Percentiles rank a stretch among this genome's conserved stretches.
Evolutionary conservation across 116 monocot genomes (phyloP).

Genomic region (Cymodocea nodosa): DNA sequence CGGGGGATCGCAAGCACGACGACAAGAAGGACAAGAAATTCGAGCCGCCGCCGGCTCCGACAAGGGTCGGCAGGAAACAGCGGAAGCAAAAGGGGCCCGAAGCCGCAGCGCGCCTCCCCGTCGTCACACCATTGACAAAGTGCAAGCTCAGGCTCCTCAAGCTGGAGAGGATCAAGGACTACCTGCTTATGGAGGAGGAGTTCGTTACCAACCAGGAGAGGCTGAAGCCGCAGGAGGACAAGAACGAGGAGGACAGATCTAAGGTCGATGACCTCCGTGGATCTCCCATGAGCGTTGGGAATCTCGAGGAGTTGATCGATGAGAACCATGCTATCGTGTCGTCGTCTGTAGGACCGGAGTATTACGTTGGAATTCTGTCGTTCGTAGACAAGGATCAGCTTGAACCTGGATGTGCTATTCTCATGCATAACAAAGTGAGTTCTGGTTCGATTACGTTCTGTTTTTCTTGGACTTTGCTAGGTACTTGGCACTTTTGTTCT

Average conservation of each 20-base stretch:
- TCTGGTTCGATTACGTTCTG: no score
- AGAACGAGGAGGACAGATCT: constrained; percentile 91
- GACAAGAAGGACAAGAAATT: constrained; percentile 89
- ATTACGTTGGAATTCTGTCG: constrained; percentile 83
- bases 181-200: constrained; percentile 97
- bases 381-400: constrained; percentile 97
- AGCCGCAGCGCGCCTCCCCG: constrained; percentile 77
- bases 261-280: constrained; percentile 95
- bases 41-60: constrained; percentile 79
- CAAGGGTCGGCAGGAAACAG: constrained; percentile 82
- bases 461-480: background rate
- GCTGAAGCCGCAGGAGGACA: constrained; percentile 83
- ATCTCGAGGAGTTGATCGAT: constrained; percentile 91
- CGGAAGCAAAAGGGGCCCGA: constrained; percentile 94
- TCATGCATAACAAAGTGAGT: constrained; percentile 92
- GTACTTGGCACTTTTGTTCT: background rate
- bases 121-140: constrained; percentile 78
- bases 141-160: constrained; percentile 87
- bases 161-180: constrained; percentile 95
- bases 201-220: constrained; percentile 91
- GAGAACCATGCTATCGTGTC: constrained; percentile 97
- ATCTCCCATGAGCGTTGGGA: constrained; percentile 95
- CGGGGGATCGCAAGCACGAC: constrained; percentile 50
- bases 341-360: constrained; percentile 91
- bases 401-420: constrained; percentile 87